Evolutionary conservation across 805 yeast genomes (phyloP).

Genomic region (Candida germanica): DNA sequence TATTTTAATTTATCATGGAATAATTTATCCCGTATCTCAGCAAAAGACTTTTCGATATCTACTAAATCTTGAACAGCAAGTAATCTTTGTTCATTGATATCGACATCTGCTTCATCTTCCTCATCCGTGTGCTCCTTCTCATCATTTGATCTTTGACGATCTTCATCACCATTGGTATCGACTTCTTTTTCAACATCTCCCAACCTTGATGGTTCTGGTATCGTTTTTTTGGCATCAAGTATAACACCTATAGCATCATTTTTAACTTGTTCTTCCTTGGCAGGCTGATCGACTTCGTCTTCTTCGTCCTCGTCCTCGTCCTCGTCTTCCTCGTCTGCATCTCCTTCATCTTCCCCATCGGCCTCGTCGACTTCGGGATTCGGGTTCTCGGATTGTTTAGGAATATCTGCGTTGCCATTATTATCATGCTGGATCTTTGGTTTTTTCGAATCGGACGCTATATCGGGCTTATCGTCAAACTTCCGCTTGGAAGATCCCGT

Average conservation of each 20-base stretch:
- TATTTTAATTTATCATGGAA: slow-evolving; percentile 79
- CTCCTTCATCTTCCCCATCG: slow-evolving; percentile 14
- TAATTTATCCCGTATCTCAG: slow-evolving; percentile 75
- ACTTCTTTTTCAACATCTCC: slow-evolving; percentile 3
- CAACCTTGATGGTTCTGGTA: not conserved
- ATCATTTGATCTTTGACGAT: slow-evolving; percentile 14
- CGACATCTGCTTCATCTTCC: slow-evolving; percentile 17
- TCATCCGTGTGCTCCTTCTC: slow-evolving; percentile 13
- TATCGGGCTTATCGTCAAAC: slow-evolving; percentile 1
- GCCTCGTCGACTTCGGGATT: not conserved
- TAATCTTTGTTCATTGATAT: slow-evolving; percentile 44
- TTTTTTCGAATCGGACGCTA: not conserved
- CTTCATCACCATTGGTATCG: slow-evolving; percentile 16
- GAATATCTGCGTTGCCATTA: slow-evolving; percentile 9
- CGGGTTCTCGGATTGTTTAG: not conserved
- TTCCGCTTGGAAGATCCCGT: not conserved
- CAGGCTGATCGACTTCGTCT: not conserved
- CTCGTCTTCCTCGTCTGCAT: slow-evolving; percentile 10
- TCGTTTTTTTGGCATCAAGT: slow-evolving; percentile 12
- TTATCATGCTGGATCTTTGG: not conserved
- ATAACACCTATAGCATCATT: slow-evolving; percentile 10
- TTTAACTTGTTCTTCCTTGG: slow-evolving; percentile 1
- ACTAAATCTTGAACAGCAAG: slow-evolving; percentile 72
- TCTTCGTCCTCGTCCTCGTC: slow-evolving; percentile 11
- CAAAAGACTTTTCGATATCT: slow-evolving; percentile 82